Evolutionary conservation across 306 rosid species (phyloP), one percentile per base, ranked within the genome.

Genomic region (Rosa chinensis): DNA sequence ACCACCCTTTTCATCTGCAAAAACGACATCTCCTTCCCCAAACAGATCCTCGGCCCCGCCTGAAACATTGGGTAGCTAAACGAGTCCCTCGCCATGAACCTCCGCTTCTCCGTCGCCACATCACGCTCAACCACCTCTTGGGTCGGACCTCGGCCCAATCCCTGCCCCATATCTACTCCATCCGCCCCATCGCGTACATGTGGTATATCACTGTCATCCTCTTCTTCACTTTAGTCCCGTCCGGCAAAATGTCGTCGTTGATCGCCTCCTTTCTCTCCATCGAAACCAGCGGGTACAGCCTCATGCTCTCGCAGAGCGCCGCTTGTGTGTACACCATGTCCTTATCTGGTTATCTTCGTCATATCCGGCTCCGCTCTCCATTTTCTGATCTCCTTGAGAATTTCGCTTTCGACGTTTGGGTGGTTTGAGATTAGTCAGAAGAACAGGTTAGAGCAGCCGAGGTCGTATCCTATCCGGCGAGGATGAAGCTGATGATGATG

Each of bases 1-100:
- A 87, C 89, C 64, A 93, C 77, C 76, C 85, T 86, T 77, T 91
- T 93, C 97, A 93, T 93, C 70, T 93, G 95, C 88, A 93, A 37
- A 63, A 91, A 91, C 14, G 98, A 93, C 98, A 93, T 93, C 44
- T 91, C 98, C 82, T 76, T 90, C 9, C 96, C 94, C 79, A 91
- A 18, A 52, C 97, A 93, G 1, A 90, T 77, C 82, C 97, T 89
- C 0, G 92, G 98, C 3, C 98, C 97, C 3, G 91, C 97, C 67
- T 93, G 95, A 71, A 93, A 93, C 66, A 91, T 97, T 5, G 92
- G 88, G 39, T 89, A 92, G 2, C 75, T 71, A 21, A 66, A 92
- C 39, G 84, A n/a, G 42, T 92, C 94, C 18, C 86, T 79, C 53
- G 77, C 92, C 39, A 82, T 82, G 5, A 92, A 92, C 20, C 25